Evolutionary conservation across 164 flowering plant species (phyloP).

Genomic region (Magnolia changhungtana): DNA sequence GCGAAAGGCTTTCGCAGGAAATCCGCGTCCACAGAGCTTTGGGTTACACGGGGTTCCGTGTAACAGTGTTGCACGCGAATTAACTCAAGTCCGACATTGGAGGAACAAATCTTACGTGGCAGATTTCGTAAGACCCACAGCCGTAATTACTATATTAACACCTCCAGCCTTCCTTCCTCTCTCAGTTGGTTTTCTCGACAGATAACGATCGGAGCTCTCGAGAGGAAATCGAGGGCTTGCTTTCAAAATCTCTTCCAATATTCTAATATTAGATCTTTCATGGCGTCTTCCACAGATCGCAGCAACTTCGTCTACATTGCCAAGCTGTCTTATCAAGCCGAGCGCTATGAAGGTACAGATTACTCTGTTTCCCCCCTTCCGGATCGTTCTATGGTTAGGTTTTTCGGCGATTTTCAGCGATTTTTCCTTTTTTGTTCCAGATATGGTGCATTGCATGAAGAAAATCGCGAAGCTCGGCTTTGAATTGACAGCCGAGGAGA

Average conservation of each 20-base stretch:
- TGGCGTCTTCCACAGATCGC: constrained; percentile 20
- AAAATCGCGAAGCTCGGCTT: constrained; percentile 45
- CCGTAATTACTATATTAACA: no score
- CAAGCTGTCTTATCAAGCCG: constrained; percentile 26
- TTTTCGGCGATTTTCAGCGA: not conserved
- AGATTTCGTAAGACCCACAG: no score
- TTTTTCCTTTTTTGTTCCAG: constrained; percentile 18
- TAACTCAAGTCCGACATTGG: no score
- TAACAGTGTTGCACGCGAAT: no score
- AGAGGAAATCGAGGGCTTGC: no score
- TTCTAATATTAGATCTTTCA: not conserved
- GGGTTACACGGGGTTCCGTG: no score
- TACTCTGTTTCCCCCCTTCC: not conserved
- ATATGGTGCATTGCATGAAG: constrained; percentile 65
- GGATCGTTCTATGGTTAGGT: not conserved
- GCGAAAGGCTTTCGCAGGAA: no score
- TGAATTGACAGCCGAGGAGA: constrained; percentile 53
- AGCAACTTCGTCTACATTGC: constrained; percentile 24
- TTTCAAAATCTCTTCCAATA: not conserved
- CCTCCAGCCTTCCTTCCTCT: no score
- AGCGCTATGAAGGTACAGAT: constrained; percentile 8
- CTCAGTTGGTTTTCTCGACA: no score
- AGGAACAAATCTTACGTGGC: no score
- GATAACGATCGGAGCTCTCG: no score
- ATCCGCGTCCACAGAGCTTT: no score